phyloP scores from a whole-genome alignment of 1,284 basidiomycete genomes.

The Hypsizygus ulmarius region DNA sequence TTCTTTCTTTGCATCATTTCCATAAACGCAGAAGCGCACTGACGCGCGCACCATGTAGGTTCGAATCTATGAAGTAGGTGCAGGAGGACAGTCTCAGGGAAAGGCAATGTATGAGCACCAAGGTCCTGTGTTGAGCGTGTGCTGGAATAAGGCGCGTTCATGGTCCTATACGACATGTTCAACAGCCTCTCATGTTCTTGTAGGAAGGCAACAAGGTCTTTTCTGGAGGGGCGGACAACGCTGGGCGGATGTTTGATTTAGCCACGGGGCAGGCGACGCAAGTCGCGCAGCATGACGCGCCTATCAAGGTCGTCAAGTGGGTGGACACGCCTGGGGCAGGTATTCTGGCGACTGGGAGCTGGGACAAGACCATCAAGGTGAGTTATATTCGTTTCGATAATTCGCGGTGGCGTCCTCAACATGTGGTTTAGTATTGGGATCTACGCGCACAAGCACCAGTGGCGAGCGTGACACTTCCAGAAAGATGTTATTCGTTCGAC shows the following conservation, averaged over 20 bases:
- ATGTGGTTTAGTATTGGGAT: slow-evolving; percentile 76
- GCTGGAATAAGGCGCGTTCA: slow-evolving; percentile 69
- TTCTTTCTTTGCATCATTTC: slow-evolving; percentile 1
- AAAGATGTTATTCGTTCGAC: slow-evolving; percentile 89
- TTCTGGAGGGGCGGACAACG: slow-evolving; percentile 85
- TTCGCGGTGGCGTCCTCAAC: neutral
- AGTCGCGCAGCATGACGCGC: slow-evolving; percentile 83
- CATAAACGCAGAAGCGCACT: neutral
- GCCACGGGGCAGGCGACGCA: slow-evolving; percentile 68
- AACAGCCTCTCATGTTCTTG: slow-evolving; percentile 1
- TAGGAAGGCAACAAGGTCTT: slow-evolving; percentile 82
- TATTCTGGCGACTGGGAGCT: slow-evolving; percentile 82
- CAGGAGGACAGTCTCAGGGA: slow-evolving; percentile 61
- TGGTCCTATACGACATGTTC: neutral
- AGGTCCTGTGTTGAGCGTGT: slow-evolving; percentile 78
- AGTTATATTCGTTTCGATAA: slow-evolving; percentile 7
- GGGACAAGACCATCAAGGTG: slow-evolving; percentile 93
- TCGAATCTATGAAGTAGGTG: slow-evolving; percentile 60
- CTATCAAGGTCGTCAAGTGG: slow-evolving; percentile 76
- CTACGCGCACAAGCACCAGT: slow-evolving; percentile 72
- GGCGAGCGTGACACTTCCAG: slow-evolving; percentile 79
- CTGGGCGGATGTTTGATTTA: slow-evolving; percentile 79
- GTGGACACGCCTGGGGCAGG: slow-evolving; percentile 64
- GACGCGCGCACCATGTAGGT: slow-evolving; percentile 37
- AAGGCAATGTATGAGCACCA: slow-evolving; percentile 86